phyloP scores from a whole-genome alignment of 2,329 filamentous ascomycete species.

The Xylaria sp. region DNA sequence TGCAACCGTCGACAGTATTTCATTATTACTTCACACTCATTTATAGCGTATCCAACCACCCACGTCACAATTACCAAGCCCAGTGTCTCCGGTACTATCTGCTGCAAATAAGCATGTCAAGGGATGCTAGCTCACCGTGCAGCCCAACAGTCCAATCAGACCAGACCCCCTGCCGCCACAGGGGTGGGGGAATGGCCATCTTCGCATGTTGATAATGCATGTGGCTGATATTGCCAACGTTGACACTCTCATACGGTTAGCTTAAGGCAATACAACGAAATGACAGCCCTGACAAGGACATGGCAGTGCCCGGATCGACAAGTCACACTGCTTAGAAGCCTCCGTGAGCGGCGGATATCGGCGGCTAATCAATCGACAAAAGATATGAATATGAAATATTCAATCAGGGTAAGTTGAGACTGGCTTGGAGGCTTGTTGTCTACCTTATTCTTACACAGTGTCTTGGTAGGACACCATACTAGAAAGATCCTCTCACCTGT shows the following conservation, averaged over 20 bases:
- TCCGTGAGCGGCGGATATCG: slow-evolving; percentile 4
- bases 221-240: not conserved
- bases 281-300: not conserved
- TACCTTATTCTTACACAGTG: not conserved
- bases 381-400: not conserved
- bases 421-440: not conserved
- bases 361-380: not conserved
- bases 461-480: not conserved
- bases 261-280: not conserved
- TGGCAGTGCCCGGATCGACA: no score
- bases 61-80: slow-evolving; percentile 5
- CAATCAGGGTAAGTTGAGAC: not conserved
- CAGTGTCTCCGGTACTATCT: not conserved
- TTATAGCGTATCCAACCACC: not conserved
- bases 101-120: not conserved
- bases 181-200: slow-evolving; percentile 10
- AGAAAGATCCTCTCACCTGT: not conserved
- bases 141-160: slow-evolving; percentile 10
- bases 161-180: not conserved
- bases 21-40: not conserved
- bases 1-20: not conserved
- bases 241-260: not conserved
- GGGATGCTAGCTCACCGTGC: slow-evolving; percentile 16
- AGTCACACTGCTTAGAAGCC: not conserved
- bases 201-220: slow-evolving; percentile 12